These are phyloP conservation scores for Auricularia auricula-judae DNA, from an alignment of 768 basidiomycete species.

Conservation along the genomic window DNA sequence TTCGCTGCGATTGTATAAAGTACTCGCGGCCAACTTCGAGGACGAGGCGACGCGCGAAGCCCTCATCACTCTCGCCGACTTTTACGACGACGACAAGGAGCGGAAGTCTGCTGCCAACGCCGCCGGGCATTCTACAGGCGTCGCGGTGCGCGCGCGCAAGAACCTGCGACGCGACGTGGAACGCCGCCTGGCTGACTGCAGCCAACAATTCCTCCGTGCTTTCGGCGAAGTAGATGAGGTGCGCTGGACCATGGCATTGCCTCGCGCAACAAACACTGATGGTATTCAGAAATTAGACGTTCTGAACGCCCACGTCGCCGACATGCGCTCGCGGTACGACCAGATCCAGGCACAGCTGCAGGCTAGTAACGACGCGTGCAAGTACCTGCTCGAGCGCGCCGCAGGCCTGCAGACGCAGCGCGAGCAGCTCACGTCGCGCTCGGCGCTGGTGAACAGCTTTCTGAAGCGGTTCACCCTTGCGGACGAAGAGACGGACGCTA, in stretches of 20 bases:
- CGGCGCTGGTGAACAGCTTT: constrained; percentile 62
- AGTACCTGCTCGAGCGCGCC: constrained; percentile 70
- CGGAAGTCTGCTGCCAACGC: neutral
- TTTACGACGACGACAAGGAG: constrained; percentile 36
- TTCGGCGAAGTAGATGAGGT: constrained; percentile 88
- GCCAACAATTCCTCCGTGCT: constrained; percentile 69
- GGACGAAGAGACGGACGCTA: constrained; percentile 56
- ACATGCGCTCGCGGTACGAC: constrained; percentile 77
- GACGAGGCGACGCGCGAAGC: constrained; percentile 73
- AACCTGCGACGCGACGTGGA: constrained; percentile 81
- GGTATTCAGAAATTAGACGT: constrained; percentile 65
- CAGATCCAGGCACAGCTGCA: constrained; percentile 70
- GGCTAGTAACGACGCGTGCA: constrained; percentile 67
- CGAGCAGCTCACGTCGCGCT: constrained; percentile 25
- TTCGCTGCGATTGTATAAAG: constrained; percentile 82
- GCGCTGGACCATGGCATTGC: constrained; percentile 21
- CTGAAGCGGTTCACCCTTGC: constrained; percentile 77
- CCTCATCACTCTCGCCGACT: constrained; percentile 67
- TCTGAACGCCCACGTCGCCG: constrained; percentile 62
- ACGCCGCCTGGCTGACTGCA: constrained; percentile 67
- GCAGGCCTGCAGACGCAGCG: constrained; percentile 63
- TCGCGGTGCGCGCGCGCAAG: constrained; percentile 62
- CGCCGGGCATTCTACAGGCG: neutral
- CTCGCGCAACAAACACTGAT: neutral
- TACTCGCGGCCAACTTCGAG: constrained; percentile 70